These are phyloP conservation scores for Fusarium chuoi DNA, from an alignment of 2,329 filamentous ascomycete species.

Conservation along the genomic window DNA sequence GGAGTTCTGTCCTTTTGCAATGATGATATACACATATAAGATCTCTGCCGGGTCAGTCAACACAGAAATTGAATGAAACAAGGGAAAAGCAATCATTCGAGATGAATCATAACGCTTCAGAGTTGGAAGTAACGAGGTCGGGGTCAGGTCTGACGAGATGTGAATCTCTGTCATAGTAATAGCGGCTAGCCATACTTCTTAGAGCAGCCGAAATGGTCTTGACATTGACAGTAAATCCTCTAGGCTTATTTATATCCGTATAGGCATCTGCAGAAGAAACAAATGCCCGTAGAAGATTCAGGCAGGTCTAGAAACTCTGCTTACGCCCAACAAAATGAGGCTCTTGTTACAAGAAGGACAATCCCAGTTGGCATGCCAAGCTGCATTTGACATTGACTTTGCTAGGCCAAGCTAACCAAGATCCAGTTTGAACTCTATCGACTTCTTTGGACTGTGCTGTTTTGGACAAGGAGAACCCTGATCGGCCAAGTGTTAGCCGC, in stretches of 20 bases:
- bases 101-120: too few species aligned
- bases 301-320: neutral
- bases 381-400: too few species aligned
- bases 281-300: neutral
- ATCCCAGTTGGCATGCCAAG: too few species aligned
- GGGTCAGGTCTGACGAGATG: neutral
- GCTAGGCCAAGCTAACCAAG: neutral
- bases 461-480: neutral
- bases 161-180: neutral
- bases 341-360: too few species aligned
- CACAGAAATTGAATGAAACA: rapidly evolving
- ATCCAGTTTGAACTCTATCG: neutral
- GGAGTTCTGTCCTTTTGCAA: rapidly evolving
- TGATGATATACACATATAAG: neutral
- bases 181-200: neutral
- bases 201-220: neutral
- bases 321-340: neutral
- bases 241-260: rapidly evolving
- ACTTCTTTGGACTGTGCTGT: neutral
- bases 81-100: neutral
- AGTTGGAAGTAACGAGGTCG: rapidly evolving
- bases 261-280: neutral
- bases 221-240: rapidly evolving
- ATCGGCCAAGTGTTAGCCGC: neutral
- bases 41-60: neutral